phyloP scores from a whole-genome alignment of 2,329 filamentous ascomycete species.

The Claviceps sp. region DNA sequence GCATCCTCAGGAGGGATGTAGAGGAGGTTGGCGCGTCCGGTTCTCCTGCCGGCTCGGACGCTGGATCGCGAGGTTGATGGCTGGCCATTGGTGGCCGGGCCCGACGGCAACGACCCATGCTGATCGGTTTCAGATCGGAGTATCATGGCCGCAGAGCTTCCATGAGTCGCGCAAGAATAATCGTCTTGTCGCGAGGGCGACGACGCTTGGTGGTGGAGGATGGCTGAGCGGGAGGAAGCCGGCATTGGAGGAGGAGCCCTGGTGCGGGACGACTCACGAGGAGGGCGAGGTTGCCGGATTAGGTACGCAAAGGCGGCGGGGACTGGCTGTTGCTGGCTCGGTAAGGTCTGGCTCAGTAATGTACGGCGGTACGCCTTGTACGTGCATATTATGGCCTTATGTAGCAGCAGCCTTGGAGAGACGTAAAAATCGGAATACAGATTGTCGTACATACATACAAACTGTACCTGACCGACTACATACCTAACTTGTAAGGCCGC shows the following conservation, averaged over 20 bases:
- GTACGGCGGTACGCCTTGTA: too few relatives aligned
- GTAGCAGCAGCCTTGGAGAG: background rate
- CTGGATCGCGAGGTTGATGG: conserved; percentile 17
- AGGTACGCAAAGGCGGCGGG: background rate
- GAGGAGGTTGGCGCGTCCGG: conserved; percentile 15
- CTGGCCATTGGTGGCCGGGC: conserved; percentile 16
- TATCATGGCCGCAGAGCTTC: conserved; percentile 18
- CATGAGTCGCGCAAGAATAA: conserved; percentile 10
- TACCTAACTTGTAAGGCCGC: too few relatives aligned
- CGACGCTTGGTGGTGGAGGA: conserved; percentile 9
- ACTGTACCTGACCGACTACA: too few relatives aligned
- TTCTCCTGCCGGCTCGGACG: conserved; percentile 15
- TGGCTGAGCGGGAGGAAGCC: conserved; percentile 5
- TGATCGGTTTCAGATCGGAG: conserved; percentile 15
- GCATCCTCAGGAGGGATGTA: conserved; percentile 18
- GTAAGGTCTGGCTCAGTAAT: too few relatives aligned
- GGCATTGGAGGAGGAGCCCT: conserved; percentile 12
- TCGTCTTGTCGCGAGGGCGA: conserved; percentile 13
- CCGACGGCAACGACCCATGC: conserved; percentile 18
- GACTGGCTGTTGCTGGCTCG: background rate
- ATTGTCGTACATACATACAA: too few relatives aligned
- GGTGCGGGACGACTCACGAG: conserved; percentile 5
- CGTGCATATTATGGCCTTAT: background rate
- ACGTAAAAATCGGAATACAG: background rate
- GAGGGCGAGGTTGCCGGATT: conserved; percentile 5